Conservation (phyloP, 768 basidiomycete species). For the Kockovaella imperatae region DNA sequence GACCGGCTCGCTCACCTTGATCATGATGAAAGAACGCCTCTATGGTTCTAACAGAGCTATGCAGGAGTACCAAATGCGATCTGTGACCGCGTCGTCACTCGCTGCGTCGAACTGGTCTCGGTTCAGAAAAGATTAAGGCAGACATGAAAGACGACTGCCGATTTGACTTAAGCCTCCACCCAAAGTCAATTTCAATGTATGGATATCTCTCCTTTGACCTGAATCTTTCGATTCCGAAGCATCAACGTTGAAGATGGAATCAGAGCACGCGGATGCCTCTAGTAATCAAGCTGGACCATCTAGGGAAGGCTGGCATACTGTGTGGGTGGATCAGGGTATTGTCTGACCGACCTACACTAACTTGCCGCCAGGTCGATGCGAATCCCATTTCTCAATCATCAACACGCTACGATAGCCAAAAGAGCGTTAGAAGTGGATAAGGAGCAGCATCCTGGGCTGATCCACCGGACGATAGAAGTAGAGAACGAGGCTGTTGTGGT, state of each 20-base stretch:
- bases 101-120: too few relatives aligned
- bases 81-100: too few relatives aligned
- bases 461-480: slow-evolving; percentile 62
- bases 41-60: too few relatives aligned
- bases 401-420: slow-evolving; percentile 74
- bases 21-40: slow-evolving; percentile 18
- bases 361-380: slow-evolving; percentile 53
- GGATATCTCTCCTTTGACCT: too few relatives aligned
- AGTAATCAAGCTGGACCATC: not conserved
- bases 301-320: slow-evolving; percentile 16
- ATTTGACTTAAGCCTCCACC: too few relatives aligned
- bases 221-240: too few relatives aligned
- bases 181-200: too few relatives aligned
- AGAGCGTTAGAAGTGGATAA: slow-evolving; percentile 77
- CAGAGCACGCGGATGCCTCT: too few relatives aligned
- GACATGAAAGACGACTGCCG: too few relatives aligned
- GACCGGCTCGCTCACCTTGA: slow-evolving; percentile 27
- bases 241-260: too few relatives aligned
- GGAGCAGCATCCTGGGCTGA: slow-evolving; percentile 73
- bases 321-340: slow-evolving; percentile 6
- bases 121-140: too few relatives aligned
- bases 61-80: too few relatives aligned
- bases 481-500: slow-evolving; percentile 64
- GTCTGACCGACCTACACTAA: not conserved
- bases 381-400: slow-evolving; percentile 65